Evolutionary conservation across 2,329 filamentous ascomycete species (phyloP), one percentile per base, ranked within the genome.

Genomic region (Sordariomycetes sp.): DNA sequence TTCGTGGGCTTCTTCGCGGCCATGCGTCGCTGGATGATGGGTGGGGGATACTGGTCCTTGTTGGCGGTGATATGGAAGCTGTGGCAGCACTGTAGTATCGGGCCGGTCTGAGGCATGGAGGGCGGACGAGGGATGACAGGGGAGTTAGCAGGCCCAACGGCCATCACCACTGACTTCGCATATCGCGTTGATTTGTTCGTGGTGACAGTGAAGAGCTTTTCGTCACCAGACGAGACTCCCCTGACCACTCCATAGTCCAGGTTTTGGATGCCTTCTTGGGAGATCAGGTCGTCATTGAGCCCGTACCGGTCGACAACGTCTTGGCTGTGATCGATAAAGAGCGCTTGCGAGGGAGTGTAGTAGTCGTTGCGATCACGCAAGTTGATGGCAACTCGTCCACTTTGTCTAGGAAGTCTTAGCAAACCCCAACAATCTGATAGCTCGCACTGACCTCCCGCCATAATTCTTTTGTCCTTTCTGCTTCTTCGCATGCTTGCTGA

Each of bases 401-500:
- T 51, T 45, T 68, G 46, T 46, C 63, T 60, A 51, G 49, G 42
- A 28, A 6, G 34, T 40, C 15, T 48, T 15, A 51, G 43, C n/a
- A 37, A n/a, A n/a, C n/a, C n/a, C n/a, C n/a, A n/a, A n/a, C n/a
- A n/a, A n/a, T n/a, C n/a, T n/a, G n/a, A n/a, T 30, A 29, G 17
- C 11, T 10, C 3, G 30, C 29, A 46, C 55, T 57, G 40, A 66
- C 65, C 64, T 66, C 50, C 59, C 59, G 34, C 64, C 62, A 11
- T 51, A 58, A 9, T 44, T 42, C 36, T 37, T 30, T 12, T 44
- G 43, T 4, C 47, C 39, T 42, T 56, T 59, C 53, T 76, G 74
- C 64, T 86, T 86, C 62, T 79, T 81, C 38, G 74, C 70, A 53
- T 90, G 82, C 58, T 90, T 90, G 60, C 82, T 87, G 37, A 87